A percentile compares a stretch with the other conserved stretches of the same genome.
These are phyloP conservation scores for Fusarium xylarioides DNA, from an alignment of 2,329 filamentous ascomycete species.

Conservation along the genomic window DNA sequence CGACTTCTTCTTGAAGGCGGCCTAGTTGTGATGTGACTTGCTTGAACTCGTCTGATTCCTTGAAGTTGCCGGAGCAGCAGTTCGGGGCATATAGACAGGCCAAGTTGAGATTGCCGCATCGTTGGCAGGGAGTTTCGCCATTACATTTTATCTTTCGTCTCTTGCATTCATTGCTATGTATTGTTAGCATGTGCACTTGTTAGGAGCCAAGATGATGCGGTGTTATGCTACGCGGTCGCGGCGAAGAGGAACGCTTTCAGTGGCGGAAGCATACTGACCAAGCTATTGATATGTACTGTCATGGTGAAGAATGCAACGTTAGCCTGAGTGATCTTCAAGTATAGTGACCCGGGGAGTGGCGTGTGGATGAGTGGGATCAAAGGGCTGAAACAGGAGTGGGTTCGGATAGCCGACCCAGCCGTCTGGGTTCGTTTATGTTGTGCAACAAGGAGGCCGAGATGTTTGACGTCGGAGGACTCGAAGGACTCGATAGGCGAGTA, in stretches of 20 bases:
- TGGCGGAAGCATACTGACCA: slow-evolving; percentile 57
- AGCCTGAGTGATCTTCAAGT: slow-evolving; percentile 17
- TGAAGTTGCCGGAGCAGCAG: slow-evolving; percentile 80
- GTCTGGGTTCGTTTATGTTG: slow-evolving; percentile 12
- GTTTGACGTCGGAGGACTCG: neutral
- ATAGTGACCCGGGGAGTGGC: neutral
- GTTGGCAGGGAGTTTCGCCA: slow-evolving; percentile 72
- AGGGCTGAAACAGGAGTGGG: neutral
- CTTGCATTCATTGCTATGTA: slow-evolving; percentile 74
- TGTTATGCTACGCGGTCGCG: neutral
- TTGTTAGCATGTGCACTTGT: neutral
- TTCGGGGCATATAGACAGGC: slow-evolving; percentile 73
- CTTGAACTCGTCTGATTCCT: slow-evolving; percentile 91
- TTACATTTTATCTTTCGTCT: slow-evolving; percentile 81
- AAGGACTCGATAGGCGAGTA: slow-evolving; percentile 13
- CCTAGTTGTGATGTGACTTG: slow-evolving; percentile 79
- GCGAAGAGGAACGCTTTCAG: neutral
- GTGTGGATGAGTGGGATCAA: neutral
- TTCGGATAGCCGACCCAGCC: neutral
- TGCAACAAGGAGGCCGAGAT: slow-evolving; percentile 13
- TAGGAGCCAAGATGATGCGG: neutral
- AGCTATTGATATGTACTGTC: slow-evolving; percentile 68
- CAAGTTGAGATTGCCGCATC: slow-evolving; percentile 74
- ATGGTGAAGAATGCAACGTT: slow-evolving; percentile 16
- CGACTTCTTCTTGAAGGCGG: slow-evolving; percentile 84